A percentile compares a stretch with the other conserved stretches of the same genome.
These are phyloP conservation scores for Hericium rajendrae DNA, from an alignment of 768 basidiomycete species.

Conservation along the genomic window DNA sequence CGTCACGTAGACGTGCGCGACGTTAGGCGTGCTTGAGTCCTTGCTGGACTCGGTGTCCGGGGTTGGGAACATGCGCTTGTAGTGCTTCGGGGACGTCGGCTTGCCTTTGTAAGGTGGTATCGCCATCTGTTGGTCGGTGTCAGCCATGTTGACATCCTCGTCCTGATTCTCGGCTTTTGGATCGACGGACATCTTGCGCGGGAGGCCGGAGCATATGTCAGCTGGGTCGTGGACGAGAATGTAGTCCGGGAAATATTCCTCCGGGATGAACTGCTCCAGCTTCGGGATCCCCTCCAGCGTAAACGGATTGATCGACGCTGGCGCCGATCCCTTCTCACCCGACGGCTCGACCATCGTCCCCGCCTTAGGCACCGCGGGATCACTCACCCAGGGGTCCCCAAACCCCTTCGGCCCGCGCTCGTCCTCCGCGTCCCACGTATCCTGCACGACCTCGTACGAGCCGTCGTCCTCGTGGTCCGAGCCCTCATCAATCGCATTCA, in stretches of 20 bases:
- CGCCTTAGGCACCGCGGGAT: no score
- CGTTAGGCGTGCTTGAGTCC: not conserved
- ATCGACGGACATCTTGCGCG: not conserved
- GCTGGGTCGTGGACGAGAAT: constrained; percentile 19
- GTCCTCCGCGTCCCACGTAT: not conserved
- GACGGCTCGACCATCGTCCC: no score
- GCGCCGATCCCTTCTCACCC: no score
- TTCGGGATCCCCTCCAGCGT: constrained; percentile 14
- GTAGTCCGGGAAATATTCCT: constrained; percentile 17
- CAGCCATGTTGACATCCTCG: no score
- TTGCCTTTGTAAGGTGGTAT: not conserved
- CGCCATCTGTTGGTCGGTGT: no score
- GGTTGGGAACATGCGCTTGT: not conserved
- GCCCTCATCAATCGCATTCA: constrained; percentile 12
- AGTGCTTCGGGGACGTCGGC: not conserved
- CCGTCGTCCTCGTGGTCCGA: constrained; percentile 3
- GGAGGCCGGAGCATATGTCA: not conserved
- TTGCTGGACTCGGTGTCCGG: not conserved
- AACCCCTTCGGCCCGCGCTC: not conserved
- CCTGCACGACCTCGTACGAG: not conserved
- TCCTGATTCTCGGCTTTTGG: no score
- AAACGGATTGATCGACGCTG: not conserved
- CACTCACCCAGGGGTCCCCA: not conserved
- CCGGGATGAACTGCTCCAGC: constrained; percentile 20
- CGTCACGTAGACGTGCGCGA: not conserved